phyloP scores from a whole-genome alignment of 2,329 filamentous ascomycete species.

The Sporothrix pseudoabietina region DNA sequence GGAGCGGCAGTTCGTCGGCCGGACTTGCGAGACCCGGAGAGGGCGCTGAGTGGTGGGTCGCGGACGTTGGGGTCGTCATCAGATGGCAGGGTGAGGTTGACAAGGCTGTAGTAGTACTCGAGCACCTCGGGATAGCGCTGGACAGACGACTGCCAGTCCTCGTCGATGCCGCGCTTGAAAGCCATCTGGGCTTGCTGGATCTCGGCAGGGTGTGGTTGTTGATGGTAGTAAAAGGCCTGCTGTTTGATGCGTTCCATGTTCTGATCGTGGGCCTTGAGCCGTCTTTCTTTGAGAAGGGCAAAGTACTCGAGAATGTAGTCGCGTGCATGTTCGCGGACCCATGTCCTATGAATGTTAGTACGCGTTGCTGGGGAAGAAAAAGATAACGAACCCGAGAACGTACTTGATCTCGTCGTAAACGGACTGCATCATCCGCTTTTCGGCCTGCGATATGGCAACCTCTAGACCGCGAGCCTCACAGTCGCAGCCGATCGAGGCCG shows the following conservation, averaged over 20 bases:
- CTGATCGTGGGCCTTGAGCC: conserved; percentile 58
- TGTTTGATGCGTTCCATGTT: conserved; percentile 59
- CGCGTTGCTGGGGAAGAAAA: not conserved
- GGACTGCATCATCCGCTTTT: conserved; percentile 63
- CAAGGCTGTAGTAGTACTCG: conserved; percentile 75
- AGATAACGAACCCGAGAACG: conserved; percentile 35
- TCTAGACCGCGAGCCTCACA: conserved; percentile 69
- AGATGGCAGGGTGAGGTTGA: conserved; percentile 65
- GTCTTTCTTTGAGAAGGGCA: conserved; percentile 60
- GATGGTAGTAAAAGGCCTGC: conserved; percentile 60
- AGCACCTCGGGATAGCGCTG: conserved; percentile 79
- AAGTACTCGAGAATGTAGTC: conserved; percentile 70
- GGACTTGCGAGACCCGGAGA: conserved; percentile 53
- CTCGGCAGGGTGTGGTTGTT: conserved; percentile 61
- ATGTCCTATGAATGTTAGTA: conserved; percentile 49
- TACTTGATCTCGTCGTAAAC: conserved; percentile 67
- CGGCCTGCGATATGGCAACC: conserved; percentile 63
- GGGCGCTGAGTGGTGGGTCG: conserved; percentile 61
- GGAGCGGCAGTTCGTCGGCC: conserved; percentile 47
- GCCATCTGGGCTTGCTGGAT: conserved; percentile 65
- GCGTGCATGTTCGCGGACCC: conserved; percentile 67
- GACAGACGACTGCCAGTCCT: conserved; percentile 76
- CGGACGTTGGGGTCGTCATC: conserved; percentile 63
- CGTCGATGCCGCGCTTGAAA: conserved; percentile 73
- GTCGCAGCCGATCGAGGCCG: conserved; percentile 61